phyloP scores from a whole-genome alignment of 768 basidiomycete genomes.

The Vararia minispora region DNA sequence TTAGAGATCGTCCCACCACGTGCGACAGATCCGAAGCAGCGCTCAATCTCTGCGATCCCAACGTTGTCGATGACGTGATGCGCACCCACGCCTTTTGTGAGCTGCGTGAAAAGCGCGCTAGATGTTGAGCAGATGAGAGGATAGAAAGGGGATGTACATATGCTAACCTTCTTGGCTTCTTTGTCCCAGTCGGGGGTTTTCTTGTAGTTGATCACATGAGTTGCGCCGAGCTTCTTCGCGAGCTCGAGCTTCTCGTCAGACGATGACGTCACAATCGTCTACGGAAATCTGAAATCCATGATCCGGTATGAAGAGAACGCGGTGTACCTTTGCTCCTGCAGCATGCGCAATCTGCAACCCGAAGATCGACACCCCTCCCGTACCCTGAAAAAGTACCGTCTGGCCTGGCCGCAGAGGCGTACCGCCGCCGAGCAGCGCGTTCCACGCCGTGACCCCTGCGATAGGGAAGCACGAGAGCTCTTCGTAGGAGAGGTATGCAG shows the following conservation, averaged over 20 bases:
- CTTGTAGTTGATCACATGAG: constrained; percentile 52
- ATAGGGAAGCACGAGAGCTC: constrained; percentile 58
- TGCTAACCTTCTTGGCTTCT: background rate
- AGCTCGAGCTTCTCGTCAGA: constrained; percentile 50
- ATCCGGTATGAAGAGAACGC: background rate
- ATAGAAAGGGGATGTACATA: too few species aligned
- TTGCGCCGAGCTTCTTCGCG: constrained; percentile 39
- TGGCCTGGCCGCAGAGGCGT: constrained; percentile 48
- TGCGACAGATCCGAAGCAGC: background rate
- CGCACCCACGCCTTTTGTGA: constrained; percentile 1
- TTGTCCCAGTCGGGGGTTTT: constrained; percentile 44
- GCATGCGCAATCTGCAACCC: constrained; percentile 51
- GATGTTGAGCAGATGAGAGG: too few species aligned
- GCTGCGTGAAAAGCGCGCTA: background rate
- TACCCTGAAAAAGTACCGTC: constrained; percentile 43
- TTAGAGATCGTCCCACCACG: constrained; percentile 1
- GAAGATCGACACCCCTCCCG: constrained; percentile 49
- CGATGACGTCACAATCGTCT: constrained; percentile 55
- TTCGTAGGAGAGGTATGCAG: constrained; percentile 46
- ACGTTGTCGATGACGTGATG: constrained; percentile 4
- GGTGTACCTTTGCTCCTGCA: constrained; percentile 34
- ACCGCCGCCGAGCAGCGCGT: constrained; percentile 38
- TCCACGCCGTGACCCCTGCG: constrained; percentile 57
- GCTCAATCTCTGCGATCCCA: background rate
- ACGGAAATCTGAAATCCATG: background rate